These are phyloP conservation scores for Heliocybe sulcata DNA, from an alignment of 1,284 basidiomycete species.

Conservation along the genomic window DNA sequence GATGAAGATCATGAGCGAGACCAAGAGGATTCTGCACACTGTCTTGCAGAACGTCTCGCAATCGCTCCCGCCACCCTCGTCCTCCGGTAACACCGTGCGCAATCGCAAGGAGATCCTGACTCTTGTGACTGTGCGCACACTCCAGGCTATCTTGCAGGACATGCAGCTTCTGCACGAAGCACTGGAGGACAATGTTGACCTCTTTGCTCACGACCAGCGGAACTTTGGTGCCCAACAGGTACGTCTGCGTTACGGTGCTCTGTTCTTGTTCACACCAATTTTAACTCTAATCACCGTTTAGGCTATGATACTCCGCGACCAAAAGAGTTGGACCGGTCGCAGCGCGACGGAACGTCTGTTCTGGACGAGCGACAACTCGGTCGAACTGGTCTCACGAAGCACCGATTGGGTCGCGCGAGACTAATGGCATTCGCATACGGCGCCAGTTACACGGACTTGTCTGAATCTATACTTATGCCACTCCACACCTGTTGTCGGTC, in stretches of 20 bases:
- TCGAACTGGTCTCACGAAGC: constrained; percentile 75
- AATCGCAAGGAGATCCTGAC: constrained; percentile 73
- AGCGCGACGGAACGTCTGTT: constrained; percentile 84
- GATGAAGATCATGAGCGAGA: constrained; percentile 82
- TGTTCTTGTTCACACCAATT: constrained; percentile 4
- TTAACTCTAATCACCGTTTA: constrained; percentile 23
- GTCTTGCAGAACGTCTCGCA: constrained; percentile 77
- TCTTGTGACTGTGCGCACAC: constrained; percentile 63
- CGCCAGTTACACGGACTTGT: neutral
- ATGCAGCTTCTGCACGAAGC: constrained; percentile 81
- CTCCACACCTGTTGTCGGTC: neutral
- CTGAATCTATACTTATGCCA: neutral
- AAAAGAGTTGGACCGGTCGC: constrained; percentile 87
- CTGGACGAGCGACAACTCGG: constrained; percentile 83
- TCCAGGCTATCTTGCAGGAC: constrained; percentile 80
- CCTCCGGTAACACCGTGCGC: constrained; percentile 39
- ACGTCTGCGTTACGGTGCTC: constrained; percentile 16
- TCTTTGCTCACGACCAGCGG: constrained; percentile 84
- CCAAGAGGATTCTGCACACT: constrained; percentile 79
- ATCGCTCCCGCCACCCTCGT: constrained; percentile 45
- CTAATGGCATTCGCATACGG: constrained; percentile 20
- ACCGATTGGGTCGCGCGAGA: constrained; percentile 80
- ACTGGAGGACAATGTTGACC: constrained; percentile 81
- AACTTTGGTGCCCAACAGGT: constrained; percentile 94
- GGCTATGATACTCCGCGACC: constrained; percentile 89